These are phyloP conservation scores for Geotrichum carabidarum DNA, from an alignment of 1,139 yeast genomes.

Conservation along the genomic window DNA sequence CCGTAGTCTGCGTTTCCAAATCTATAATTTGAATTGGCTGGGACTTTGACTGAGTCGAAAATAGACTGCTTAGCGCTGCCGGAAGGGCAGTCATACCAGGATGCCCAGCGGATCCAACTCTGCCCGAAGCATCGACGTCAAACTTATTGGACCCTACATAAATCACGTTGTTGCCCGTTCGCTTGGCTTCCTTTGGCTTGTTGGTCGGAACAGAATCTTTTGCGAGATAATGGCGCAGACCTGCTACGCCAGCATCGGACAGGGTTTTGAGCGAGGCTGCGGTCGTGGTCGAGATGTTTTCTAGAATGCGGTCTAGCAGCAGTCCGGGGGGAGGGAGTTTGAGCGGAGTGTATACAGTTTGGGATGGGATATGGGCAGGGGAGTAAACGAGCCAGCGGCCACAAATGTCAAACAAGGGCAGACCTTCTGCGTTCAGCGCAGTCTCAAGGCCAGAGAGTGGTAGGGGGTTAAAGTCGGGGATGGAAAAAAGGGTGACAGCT, in stretches of 20 bases:
- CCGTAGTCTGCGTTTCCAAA: conserved; percentile 41
- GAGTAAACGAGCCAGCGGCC: conserved; percentile 31
- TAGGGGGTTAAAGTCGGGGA: conserved; percentile 21
- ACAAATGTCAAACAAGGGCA: conserved; percentile 28
- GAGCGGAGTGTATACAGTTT: conserved; percentile 25
- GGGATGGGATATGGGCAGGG: conserved; percentile 19
- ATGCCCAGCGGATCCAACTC: background rate
- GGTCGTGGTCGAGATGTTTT: conserved; percentile 30
- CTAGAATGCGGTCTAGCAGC: conserved; percentile 30
- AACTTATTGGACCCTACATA: conserved; percentile 14
- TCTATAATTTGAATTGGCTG: conserved; percentile 42
- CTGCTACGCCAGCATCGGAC: conserved; percentile 33
- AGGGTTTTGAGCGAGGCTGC: conserved; percentile 31
- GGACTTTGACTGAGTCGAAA: conserved; percentile 20
- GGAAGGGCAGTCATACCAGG: conserved; percentile 9
- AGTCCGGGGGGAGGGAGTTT: conserved; percentile 33
- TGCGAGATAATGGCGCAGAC: conserved; percentile 28
- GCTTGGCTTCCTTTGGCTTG: conserved; percentile 11
- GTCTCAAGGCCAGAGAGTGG: conserved; percentile 28
- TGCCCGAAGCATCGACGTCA: conserved; percentile 11
- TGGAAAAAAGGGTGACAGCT: conserved; percentile 24
- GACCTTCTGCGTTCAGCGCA: conserved; percentile 23
- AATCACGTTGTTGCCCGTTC: conserved; percentile 13
- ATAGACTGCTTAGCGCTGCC: conserved; percentile 21
- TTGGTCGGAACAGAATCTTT: conserved; percentile 16